These are phyloP conservation scores for Rhodotorula diobovata DNA, from an alignment of 768 basidiomycete genomes.

Conservation along the genomic window DNA sequence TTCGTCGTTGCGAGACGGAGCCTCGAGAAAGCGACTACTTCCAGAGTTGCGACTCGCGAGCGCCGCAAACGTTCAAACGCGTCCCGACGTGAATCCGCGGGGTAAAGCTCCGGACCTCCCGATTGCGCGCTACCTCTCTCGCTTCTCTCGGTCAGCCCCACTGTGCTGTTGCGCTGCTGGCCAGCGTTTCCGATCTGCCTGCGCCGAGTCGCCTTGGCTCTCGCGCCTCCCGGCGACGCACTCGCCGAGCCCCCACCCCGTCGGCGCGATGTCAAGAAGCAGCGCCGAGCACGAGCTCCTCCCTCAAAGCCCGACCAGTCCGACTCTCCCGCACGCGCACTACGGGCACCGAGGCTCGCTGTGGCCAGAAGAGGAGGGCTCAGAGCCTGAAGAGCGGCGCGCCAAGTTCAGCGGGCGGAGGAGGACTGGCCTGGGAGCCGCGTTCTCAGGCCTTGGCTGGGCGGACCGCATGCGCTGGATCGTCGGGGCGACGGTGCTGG, in stretches of 20 bases:
- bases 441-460: background rate
- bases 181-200: background rate
- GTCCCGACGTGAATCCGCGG: too few species aligned
- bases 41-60: too few species aligned
- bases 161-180: background rate
- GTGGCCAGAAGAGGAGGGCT: background rate
- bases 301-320: background rate
- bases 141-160: too few species aligned
- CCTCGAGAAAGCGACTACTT: too few species aligned
- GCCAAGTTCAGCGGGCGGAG: background rate
- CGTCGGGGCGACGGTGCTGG: background rate
- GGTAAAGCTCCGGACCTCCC: too few species aligned
- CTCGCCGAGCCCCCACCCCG: background rate
- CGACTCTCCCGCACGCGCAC: background rate
- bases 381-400: background rate
- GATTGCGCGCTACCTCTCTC: too few species aligned
- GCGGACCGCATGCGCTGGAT: background rate
- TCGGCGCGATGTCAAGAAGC: too few species aligned
- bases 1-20: too few species aligned
- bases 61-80: too few species aligned
- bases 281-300: background rate
- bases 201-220: too few species aligned
- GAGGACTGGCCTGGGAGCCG: background rate
- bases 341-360: background rate
- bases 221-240: too few species aligned